Percentiles rank a stretch among this genome's conserved stretches.
These are phyloP conservation scores for Periglandula ipomoeae DNA, from an alignment of 2,329 filamentous ascomycete genomes.

Conservation along the genomic window DNA sequence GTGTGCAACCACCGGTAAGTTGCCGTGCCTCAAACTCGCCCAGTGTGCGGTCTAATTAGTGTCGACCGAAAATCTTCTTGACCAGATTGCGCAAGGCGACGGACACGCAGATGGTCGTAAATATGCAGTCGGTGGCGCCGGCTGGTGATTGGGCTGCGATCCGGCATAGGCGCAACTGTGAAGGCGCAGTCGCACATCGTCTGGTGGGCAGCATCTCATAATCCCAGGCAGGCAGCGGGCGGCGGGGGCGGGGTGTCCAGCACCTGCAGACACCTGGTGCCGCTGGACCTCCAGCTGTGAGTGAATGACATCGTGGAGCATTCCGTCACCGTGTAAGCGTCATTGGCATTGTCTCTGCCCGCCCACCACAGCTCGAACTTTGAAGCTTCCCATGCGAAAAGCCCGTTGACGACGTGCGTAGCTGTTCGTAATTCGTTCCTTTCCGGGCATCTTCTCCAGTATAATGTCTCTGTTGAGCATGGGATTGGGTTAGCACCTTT, in stretches of 20 bases:
- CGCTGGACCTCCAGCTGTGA: background rate
- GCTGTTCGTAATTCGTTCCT: background rate
- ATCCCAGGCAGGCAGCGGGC: background rate
- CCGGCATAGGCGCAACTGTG: too few species aligned
- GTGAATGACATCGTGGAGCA: conserved; percentile 27
- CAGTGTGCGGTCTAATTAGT: too few species aligned
- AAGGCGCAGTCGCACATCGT: too few species aligned
- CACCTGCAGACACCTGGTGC: too few species aligned
- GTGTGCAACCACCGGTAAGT: background rate
- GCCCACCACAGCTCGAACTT: background rate
- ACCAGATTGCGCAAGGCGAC: too few species aligned
- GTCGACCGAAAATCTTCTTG: too few species aligned
- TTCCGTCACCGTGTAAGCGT: conserved; percentile 15
- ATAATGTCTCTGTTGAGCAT: background rate
- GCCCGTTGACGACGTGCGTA: background rate
- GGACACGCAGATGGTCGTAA: too few species aligned
- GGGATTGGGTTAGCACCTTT: background rate
- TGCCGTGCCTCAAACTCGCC: too few species aligned
- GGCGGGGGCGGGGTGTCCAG: too few species aligned
- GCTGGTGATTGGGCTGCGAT: too few species aligned
- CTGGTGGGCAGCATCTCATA: too few species aligned
- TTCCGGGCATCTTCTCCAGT: background rate
- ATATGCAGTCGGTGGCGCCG: too few species aligned
- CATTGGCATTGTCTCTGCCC: background rate
- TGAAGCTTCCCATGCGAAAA: background rate